Base-by-base conservation (phyloP, 2,329 filamentous ascomycete genomes). In the Exophiala sp. region DNA sequence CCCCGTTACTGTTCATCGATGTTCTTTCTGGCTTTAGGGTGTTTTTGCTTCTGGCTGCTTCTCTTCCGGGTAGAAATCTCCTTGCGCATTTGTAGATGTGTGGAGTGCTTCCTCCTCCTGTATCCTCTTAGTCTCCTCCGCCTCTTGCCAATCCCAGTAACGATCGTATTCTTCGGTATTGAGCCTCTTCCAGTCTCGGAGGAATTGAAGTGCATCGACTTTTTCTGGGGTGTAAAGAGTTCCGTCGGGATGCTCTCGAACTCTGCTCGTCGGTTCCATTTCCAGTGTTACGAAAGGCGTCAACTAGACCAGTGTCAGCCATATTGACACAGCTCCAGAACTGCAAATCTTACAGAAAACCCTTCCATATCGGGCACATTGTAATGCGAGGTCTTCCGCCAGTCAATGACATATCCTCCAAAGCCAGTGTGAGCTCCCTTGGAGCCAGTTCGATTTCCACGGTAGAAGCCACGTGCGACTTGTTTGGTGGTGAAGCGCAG, bases 401-500 rank as follows among this genome's bases (percentile, higher is more conserved):
- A 95, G 62, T 97, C 88, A 62, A 97, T 85, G 43, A 84, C 71
- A 72, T 94, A 99, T 47, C 86, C 86, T 71, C 92, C 94, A 69
- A 84, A 83, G 70, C 88, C 88, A 50, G 88, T 91, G 74, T 95
- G 89, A 11, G 78, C 75, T 71, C 94, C 94, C 84, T 95, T 91
- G 39, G 88, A 84, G 1, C 94, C 94, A 1, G 90, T 87, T 43
- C 91, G 81, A 65, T 88, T 96, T 69, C 94, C 94, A 80, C 97
- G 97, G 84, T 99, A 99, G 83, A 86, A 99, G 63, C 91, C 92
- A 69, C 90, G 89, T 71, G 87, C 88, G 69, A 92, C 86, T 73
- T 94, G 86, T 75, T 99, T 99, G 63, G 92, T 95, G 10, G 89
- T 96, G 67, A 99, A 82, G 40, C 57, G 57, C 54, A 63, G 54